Evolutionary conservation across 306 rosid genomes (phyloP).

Genomic region (Ochetophila trinervis): DNA sequence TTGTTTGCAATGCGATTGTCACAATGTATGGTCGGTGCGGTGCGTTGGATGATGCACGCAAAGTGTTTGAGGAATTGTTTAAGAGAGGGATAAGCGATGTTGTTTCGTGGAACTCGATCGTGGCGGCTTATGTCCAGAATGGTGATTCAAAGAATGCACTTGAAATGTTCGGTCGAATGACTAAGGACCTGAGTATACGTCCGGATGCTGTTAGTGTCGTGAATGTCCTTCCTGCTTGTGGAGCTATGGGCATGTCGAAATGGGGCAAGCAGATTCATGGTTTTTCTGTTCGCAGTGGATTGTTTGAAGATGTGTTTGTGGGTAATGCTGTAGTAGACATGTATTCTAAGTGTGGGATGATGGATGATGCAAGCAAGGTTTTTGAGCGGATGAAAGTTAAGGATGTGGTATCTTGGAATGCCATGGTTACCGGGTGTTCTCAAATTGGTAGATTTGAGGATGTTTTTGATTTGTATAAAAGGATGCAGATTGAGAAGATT

Average conservation of each 20-base stretch:
- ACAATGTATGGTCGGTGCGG: conserved; percentile 76
- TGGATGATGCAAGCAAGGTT: conserved; percentile 64
- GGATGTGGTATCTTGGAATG: conserved; percentile 94
- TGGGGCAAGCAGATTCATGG: conserved; percentile 69
- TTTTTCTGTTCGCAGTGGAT: conserved; percentile 52
- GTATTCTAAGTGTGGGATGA: conserved; percentile 72
- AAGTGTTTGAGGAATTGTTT: conserved; percentile 66
- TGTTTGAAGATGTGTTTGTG: conserved; percentile 74
- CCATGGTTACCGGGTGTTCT: conserved; percentile 83
- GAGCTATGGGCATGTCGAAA: conserved; percentile 36
- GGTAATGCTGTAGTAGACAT: conserved; percentile 77
- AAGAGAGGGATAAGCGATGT: conserved; percentile 52
- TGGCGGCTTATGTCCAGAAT: conserved; percentile 47
- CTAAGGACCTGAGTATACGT: conserved; percentile 5
- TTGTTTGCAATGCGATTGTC: conserved; percentile 70
- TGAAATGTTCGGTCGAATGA: conserved; percentile 46
- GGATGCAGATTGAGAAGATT: conserved; percentile 59
- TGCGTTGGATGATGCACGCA: conserved; percentile 34
- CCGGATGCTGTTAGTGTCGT: conserved; percentile 71
- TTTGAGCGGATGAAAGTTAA: conserved; percentile 60
- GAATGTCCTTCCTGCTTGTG: conserved; percentile 73
- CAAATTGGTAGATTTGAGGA: conserved; percentile 59
- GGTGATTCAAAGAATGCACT: conserved; percentile 40
- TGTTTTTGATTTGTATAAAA: conserved; percentile 54
- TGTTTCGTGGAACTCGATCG: conserved; percentile 80